phyloP scores from a whole-genome alignment of 352 stramenopile species.

The Pythium utonaiense region DNA sequence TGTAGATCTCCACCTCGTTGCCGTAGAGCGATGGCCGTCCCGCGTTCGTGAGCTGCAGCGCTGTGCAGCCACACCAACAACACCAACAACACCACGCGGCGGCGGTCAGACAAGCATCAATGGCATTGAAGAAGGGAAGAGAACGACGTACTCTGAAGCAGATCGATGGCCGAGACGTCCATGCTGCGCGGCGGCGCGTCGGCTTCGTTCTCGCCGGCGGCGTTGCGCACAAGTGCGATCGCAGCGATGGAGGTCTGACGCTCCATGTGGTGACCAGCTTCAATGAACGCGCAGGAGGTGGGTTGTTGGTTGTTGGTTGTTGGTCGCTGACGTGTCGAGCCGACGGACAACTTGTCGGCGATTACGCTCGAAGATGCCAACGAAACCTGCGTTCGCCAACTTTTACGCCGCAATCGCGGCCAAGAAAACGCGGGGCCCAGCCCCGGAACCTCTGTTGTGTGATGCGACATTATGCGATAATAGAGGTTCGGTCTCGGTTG shows the following conservation, averaged over 20 bases:
- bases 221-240: slow-evolving; percentile 8
- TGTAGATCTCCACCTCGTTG: slow-evolving; percentile 87
- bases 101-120: neutral
- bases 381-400: neutral
- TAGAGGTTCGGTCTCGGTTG: neutral
- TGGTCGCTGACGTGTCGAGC: slow-evolving; percentile 5
- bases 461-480: neutral
- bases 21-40: slow-evolving; percentile 70
- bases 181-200: slow-evolving; percentile 17
- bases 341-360: slow-evolving; percentile 1
- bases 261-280: neutral
- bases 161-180: slow-evolving; percentile 48
- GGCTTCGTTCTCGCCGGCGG: slow-evolving; percentile 3
- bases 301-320: slow-evolving; percentile 1
- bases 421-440: neutral
- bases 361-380: slow-evolving; percentile 4
- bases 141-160: slow-evolving; percentile 56
- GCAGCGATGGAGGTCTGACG: slow-evolving; percentile 11
- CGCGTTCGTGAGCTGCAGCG: slow-evolving; percentile 61
- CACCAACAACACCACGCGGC: neutral
- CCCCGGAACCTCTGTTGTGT: neutral
- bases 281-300: neutral
- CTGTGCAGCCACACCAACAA: slow-evolving; percentile 32
- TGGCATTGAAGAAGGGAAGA: neutral
- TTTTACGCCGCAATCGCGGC: neutral